Percentiles rank a stretch among this genome's conserved stretches.
Evolutionary conservation across 768 basidiomycete genomes (phyloP).

Genomic region (Russula ochroleuca): DNA sequence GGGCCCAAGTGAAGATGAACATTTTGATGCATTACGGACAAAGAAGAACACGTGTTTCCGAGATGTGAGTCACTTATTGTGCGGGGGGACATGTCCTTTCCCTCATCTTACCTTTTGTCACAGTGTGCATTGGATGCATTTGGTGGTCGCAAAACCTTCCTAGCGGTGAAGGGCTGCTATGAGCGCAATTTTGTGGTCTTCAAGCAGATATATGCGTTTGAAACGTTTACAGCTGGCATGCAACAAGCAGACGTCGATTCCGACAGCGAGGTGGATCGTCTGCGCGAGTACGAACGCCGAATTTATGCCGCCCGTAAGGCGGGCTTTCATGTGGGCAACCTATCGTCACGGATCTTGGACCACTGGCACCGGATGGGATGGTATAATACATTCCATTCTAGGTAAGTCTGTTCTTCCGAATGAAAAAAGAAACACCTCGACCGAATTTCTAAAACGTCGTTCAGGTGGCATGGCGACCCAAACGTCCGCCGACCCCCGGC

Average conservation of each 20-base stretch:
- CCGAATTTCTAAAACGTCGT: slow-evolving; percentile 9
- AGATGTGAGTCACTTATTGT: slow-evolving; percentile 45
- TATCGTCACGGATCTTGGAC: slow-evolving; percentile 68
- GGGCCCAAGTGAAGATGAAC: slow-evolving; percentile 64
- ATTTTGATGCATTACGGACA: slow-evolving; percentile 72
- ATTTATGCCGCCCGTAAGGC: slow-evolving; percentile 60
- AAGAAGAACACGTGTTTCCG: slow-evolving; percentile 81
- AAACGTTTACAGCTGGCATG: slow-evolving; percentile 46
- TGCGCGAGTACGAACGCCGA: slow-evolving; percentile 69
- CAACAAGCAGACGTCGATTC: slow-evolving; percentile 38
- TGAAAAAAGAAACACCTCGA: not conserved
- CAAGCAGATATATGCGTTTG: slow-evolving; percentile 76
- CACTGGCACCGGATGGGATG: slow-evolving; percentile 76
- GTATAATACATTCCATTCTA: slow-evolving; percentile 68
- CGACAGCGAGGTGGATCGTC: slow-evolving; percentile 56
- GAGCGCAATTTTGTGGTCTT: slow-evolving; percentile 82
- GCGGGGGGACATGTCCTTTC: not conserved
- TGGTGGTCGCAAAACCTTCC: slow-evolving; percentile 72
- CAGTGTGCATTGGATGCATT: slow-evolving; percentile 73
- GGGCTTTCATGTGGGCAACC: slow-evolving; percentile 67
- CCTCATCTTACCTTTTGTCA: not conserved
- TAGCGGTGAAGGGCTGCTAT: slow-evolving; percentile 80
- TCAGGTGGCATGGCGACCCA: slow-evolving; percentile 28
- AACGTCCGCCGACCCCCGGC: slow-evolving; percentile 26
- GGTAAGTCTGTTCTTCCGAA: slow-evolving; percentile 39